Evolutionary conservation across 2,329 filamentous ascomycete genomes (phyloP).

Genomic region (Nigrospora osmanthi): DNA sequence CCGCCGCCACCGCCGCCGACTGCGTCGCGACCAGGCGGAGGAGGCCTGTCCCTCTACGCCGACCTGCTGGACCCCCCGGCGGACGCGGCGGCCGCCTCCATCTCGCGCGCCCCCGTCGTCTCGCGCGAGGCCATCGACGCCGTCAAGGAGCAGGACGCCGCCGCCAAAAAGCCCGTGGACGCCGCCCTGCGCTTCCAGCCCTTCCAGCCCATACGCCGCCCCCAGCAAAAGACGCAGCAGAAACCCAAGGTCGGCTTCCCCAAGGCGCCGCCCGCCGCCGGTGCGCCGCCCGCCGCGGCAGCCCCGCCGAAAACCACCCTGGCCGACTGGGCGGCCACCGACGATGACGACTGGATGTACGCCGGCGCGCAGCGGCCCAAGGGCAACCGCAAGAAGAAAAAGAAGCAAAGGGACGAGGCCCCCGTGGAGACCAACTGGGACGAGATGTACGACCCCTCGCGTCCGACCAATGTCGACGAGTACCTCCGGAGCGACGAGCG

Average conservation of each 20-base stretch:
- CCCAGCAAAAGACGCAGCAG: constrained; percentile 55
- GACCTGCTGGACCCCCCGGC: constrained; percentile 63
- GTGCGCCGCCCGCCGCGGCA: constrained; percentile 19
- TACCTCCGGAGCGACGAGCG: constrained; percentile 81
- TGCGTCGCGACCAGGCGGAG: constrained; percentile 17
- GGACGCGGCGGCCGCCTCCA: constrained; percentile 48
- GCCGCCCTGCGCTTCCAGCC: constrained; percentile 78
- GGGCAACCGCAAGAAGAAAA: constrained; percentile 73
- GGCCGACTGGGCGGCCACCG: constrained; percentile 71
- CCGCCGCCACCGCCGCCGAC: constrained; percentile 27
- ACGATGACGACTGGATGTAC: constrained; percentile 77
- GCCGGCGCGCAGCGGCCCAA: constrained; percentile 56
- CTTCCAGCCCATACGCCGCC: constrained; percentile 55
- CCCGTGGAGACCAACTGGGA: constrained; percentile 72
- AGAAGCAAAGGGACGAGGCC: constrained; percentile 50
- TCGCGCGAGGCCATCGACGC: constrained; percentile 51
- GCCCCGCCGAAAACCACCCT: constrained; percentile 57
- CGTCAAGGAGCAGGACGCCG: constrained; percentile 36
- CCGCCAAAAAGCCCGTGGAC: constrained; percentile 55
- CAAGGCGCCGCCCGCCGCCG: constrained; percentile 28
- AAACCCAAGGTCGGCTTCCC: constrained; percentile 51
- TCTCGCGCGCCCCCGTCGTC: constrained; percentile 67
- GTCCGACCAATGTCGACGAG: constrained; percentile 78
- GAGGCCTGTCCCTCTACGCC: constrained; percentile 70
- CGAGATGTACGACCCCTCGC: constrained; percentile 77